A percentile compares a stretch with the other conserved stretches of the same genome.
These are phyloP conservation scores for Dryas alaskensis DNA, from an alignment of 306 rosid genomes.

Conservation along the genomic window DNA sequence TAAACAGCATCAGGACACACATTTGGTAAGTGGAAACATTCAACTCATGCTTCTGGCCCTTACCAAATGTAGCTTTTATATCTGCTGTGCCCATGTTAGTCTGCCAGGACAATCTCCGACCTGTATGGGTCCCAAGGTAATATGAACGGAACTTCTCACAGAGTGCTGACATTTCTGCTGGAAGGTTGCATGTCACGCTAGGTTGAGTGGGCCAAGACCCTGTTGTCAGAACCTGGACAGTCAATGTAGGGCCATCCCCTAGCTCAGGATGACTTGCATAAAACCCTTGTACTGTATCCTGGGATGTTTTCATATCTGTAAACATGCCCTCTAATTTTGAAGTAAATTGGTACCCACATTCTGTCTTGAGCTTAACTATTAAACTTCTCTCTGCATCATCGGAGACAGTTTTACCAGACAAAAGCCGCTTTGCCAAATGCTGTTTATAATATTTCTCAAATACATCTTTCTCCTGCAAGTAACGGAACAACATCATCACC, in stretches of 20 bases:
- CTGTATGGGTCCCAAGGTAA: constrained; percentile 77
- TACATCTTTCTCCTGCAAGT: constrained; percentile 77
- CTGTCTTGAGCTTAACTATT: constrained; percentile 83
- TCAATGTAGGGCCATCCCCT: constrained; percentile 70
- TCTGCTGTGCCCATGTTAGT: constrained; percentile 86
- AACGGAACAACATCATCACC: constrained; percentile 79
- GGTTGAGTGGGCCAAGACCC: constrained; percentile 91
- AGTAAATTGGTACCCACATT: constrained; percentile 79
- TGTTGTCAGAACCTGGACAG: constrained; percentile 72
- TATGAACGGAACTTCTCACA: constrained; percentile 69
- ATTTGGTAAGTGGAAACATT: constrained; percentile 83
- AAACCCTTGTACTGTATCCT: constrained; percentile 80
- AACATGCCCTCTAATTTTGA: constrained; percentile 84
- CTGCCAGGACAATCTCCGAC: constrained; percentile 84
- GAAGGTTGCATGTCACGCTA: constrained; percentile 67
- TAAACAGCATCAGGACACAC: constrained; percentile 87
- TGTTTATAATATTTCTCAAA: constrained; percentile 82
- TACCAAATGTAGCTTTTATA: constrained; percentile 71
- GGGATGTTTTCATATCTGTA: constrained; percentile 78
- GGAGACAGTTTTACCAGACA: constrained; percentile 72
- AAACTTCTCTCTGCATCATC: constrained; percentile 87
- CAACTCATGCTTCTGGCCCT: constrained; percentile 78
- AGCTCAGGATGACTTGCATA: constrained; percentile 49
- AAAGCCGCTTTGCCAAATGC: constrained; percentile 85
- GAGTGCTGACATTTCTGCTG: constrained; percentile 65